Percentiles rank a stretch among this genome's conserved stretches.
Evolutionary conservation across 805 yeast genomes (phyloP).

Genomic region (Ogataea thermomethanolica): DNA sequence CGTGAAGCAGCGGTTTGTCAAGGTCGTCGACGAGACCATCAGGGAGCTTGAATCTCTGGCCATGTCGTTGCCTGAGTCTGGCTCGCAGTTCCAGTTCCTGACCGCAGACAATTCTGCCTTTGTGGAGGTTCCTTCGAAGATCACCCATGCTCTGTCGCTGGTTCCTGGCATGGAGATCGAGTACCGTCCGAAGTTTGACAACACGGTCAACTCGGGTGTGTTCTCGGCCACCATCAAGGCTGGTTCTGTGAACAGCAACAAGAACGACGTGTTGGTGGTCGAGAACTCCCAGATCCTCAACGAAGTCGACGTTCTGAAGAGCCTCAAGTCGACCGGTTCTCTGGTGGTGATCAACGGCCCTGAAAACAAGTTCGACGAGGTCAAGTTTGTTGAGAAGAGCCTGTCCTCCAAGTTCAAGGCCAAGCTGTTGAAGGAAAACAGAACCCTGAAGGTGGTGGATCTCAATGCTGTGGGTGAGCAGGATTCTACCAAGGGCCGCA

Average conservation of each 20-base stretch:
- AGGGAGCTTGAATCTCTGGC: constrained; percentile 21
- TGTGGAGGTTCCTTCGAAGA: constrained; percentile 53
- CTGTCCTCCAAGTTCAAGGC: constrained; percentile 54
- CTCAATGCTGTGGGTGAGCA: constrained; percentile 59
- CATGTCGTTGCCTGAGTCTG: constrained; percentile 26
- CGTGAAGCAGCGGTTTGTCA: constrained; percentile 41
- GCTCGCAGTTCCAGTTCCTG: constrained; percentile 57
- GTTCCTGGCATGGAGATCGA: constrained; percentile 50
- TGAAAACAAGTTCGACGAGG: constrained; percentile 38
- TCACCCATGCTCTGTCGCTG: constrained; percentile 68
- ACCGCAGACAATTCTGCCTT: constrained; percentile 60
- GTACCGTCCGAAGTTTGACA: constrained; percentile 68
- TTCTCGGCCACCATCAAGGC: constrained; percentile 60
- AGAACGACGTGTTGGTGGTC: constrained; percentile 63
- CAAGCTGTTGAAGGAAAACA: constrained; percentile 48
- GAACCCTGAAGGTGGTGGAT: constrained; percentile 58
- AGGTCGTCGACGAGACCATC: constrained; percentile 51
- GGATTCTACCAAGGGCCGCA: constrained; percentile 72
- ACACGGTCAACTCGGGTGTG: constrained; percentile 66
- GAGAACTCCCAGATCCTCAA: constrained; percentile 55
- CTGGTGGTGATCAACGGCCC: constrained; percentile 42
- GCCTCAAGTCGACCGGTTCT: constrained; percentile 54
- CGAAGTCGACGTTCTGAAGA: constrained; percentile 58
- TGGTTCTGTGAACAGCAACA: constrained; percentile 40
- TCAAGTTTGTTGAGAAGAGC: constrained; percentile 46